Conservation (phyloP, 1,284 basidiomycete genomes). For the Apiotrichum mycotoxinovorans region DNA sequence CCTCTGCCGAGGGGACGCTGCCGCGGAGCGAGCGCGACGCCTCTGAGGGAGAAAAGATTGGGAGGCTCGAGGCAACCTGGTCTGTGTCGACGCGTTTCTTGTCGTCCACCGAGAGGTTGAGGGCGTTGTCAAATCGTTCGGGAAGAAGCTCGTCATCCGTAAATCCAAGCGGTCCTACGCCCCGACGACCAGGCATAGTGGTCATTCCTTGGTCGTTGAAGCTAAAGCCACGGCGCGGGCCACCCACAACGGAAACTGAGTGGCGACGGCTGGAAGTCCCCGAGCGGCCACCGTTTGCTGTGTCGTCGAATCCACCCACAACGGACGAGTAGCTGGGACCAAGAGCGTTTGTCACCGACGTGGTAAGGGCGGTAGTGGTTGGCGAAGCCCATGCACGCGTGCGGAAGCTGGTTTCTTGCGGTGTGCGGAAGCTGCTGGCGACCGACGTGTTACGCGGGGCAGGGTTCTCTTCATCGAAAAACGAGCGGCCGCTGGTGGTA, state of each 20-base stretch:
- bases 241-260: conserved; percentile 71
- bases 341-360: conserved; percentile 32
- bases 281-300: conserved; percentile 29
- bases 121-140: conserved; percentile 58
- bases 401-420: conserved; percentile 26
- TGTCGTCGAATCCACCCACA: conserved; percentile 31
- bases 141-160: conserved; percentile 74
- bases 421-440: conserved; percentile 24
- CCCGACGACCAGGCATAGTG: conserved; percentile 54
- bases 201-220: conserved; percentile 56
- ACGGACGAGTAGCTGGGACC: conserved; percentile 27
- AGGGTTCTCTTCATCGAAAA: conserved; percentile 13
- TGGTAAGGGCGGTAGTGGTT: conserved; percentile 27
- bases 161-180: conserved; percentile 49
- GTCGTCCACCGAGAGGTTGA: conserved; percentile 60
- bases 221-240: conserved; percentile 40
- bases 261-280: conserved; percentile 79
- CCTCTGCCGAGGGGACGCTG: conserved; percentile 9
- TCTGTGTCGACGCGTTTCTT: conserved; percentile 8
- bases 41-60: conserved; percentile 16
- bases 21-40: conserved; percentile 7
- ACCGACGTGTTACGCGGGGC: conserved; percentile 1
- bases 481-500: conserved; percentile 26
- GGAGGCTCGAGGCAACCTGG: conserved; percentile 12
- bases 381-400: conserved; percentile 24